These are phyloP conservation scores for Aspergillus neotritici DNA, from an alignment of 2,329 filamentous ascomycete genomes.

Conservation along the genomic window DNA sequence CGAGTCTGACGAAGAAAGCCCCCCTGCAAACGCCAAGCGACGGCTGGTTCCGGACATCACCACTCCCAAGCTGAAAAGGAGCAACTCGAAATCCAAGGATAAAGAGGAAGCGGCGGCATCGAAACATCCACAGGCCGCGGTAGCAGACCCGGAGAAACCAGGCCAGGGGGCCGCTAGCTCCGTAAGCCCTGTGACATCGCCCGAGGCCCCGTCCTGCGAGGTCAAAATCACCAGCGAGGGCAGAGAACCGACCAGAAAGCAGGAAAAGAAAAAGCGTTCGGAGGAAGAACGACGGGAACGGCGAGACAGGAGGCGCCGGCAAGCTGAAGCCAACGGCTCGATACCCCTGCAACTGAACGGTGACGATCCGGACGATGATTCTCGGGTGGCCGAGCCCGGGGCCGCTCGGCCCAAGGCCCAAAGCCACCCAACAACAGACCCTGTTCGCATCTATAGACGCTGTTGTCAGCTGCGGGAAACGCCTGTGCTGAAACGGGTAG, in stretches of 20 bases:
- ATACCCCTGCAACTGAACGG: conserved; percentile 77
- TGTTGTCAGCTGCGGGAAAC: conserved; percentile 94
- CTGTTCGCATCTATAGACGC: conserved; percentile 83
- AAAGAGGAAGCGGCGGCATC: conserved; percentile 69
- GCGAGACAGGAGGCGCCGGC: conserved; percentile 78
- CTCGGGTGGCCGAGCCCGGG: conserved; percentile 31
- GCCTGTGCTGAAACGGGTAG: conserved; percentile 84
- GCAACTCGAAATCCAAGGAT: conserved; percentile 57
- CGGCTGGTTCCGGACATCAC: conserved; percentile 21
- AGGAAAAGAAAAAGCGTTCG: conserved; percentile 92
- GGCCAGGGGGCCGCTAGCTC: conserved; percentile 21
- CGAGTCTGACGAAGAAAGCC: conserved; percentile 52
- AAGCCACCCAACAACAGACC: conserved; percentile 76
- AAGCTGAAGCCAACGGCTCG: conserved; percentile 80
- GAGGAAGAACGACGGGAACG: conserved; percentile 89
- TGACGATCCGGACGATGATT: conserved; percentile 58
- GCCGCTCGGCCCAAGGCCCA: conserved; percentile 48
- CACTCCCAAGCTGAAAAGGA: conserved; percentile 27
- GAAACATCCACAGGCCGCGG: conserved; percentile 57
- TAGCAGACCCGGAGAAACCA: conserved; percentile 52
- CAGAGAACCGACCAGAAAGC: conserved; percentile 61
- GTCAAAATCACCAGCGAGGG: conserved; percentile 22
- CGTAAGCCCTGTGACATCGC: conserved; percentile 8
- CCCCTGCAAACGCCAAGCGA: conserved; percentile 27
- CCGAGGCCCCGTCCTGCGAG: conserved; percentile 21